phyloP scores from a whole-genome alignment of 2,329 filamentous ascomycete species.

The Stachybotrys echinatus region DNA sequence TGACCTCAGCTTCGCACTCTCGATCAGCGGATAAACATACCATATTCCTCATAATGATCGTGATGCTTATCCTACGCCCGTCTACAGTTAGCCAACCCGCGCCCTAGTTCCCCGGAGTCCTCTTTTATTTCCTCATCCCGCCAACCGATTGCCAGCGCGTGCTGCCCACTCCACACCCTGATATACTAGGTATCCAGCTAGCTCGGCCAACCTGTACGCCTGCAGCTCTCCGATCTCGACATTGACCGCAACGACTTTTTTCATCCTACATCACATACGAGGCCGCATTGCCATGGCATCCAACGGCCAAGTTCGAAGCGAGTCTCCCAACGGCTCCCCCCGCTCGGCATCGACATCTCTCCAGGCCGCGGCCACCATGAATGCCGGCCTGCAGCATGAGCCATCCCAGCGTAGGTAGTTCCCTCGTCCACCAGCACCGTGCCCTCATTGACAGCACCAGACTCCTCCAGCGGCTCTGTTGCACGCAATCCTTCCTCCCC shows the following conservation, averaged over 20 bases:
- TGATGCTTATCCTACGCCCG: conserved; percentile 1
- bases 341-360: conserved; percentile 65
- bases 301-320: conserved; percentile 24
- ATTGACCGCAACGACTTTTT: too few relatives aligned
- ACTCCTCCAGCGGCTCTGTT: conserved; percentile 49
- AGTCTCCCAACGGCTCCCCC: conserved; percentile 56
- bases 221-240: not conserved
- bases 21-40: conserved; percentile 14
- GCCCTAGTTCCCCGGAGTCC: not conserved
- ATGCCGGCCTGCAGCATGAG: conserved; percentile 67
- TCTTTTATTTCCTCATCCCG: not conserved
- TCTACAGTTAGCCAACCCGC: not conserved
- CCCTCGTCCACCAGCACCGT: conserved; percentile 5
- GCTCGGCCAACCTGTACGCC: not conserved
- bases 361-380: conserved; percentile 71
- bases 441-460: conserved; percentile 19
- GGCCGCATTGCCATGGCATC: conserved; percentile 25
- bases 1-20: conserved; percentile 9
- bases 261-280: too few relatives aligned
- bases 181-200: not conserved
- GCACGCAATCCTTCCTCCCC: conserved; percentile 36
- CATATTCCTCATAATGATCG: conserved; percentile 9
- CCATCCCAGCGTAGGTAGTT: conserved; percentile 47
- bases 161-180: not conserved
- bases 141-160: not conserved